A percentile compares a stretch with the other conserved stretches of the same genome.
These are phyloP conservation scores for Sclerotinia subarctica DNA, from an alignment of 2,329 filamentous ascomycete species.

Conservation along the genomic window DNA sequence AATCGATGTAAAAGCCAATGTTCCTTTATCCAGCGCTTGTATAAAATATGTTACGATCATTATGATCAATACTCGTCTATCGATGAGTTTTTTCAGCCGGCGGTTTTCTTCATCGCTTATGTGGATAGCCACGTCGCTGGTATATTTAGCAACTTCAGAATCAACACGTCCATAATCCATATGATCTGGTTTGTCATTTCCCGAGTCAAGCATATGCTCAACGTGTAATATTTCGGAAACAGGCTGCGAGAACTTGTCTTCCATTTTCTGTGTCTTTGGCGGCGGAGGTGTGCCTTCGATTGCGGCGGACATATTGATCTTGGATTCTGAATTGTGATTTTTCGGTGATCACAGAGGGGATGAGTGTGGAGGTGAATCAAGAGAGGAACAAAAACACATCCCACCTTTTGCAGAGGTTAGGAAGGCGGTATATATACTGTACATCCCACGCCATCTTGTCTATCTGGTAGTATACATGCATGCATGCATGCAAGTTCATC, in stretches of 20 bases:
- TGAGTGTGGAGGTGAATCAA: too few species aligned
- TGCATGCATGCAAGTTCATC: neutral
- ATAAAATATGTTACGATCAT: constrained; percentile 61
- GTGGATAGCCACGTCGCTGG: constrained; percentile 51
- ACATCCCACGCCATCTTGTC: neutral
- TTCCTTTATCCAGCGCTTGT: constrained; percentile 40
- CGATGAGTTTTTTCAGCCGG: constrained; percentile 62
- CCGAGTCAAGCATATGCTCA: constrained; percentile 7
- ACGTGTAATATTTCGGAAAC: constrained; percentile 7
- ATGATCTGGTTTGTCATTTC: constrained; percentile 43
- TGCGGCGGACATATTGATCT: neutral
- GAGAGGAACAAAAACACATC: neutral
- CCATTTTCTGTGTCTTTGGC: neutral
- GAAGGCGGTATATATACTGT: neutral
- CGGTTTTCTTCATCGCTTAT: constrained; percentile 59
- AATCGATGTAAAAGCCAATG: constrained; percentile 34
- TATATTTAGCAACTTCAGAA: constrained; percentile 68
- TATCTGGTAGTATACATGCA: constrained; percentile 6
- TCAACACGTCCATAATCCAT: constrained; percentile 61
- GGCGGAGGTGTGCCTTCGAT: neutral
- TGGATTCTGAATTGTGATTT: neutral
- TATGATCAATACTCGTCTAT: constrained; percentile 62
- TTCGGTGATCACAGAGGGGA: neutral
- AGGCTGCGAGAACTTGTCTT: neutral
- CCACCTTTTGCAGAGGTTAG: neutral